phyloP scores from a whole-genome alignment of 2,329 filamentous ascomycete species.

The Calonectria pseudoturangicola region DNA sequence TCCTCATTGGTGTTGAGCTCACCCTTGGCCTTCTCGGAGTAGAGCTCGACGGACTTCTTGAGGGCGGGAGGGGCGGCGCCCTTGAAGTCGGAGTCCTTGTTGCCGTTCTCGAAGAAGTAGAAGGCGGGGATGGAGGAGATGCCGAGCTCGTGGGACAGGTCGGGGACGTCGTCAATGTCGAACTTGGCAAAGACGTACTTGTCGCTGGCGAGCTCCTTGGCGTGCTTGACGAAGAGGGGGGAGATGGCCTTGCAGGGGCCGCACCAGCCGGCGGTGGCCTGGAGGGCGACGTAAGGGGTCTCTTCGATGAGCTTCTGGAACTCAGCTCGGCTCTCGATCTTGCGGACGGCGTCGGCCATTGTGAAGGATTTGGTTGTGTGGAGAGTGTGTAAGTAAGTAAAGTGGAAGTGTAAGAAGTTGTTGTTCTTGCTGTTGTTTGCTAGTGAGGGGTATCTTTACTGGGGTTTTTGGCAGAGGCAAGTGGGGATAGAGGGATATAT shows the following conservation, averaged over 20 bases:
- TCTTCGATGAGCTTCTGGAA: slow-evolving; percentile 69
- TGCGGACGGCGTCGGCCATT: slow-evolving; percentile 52
- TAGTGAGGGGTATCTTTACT: slow-evolving; percentile 15
- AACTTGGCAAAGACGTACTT: slow-evolving; percentile 74
- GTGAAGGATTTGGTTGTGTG: slow-evolving; percentile 37
- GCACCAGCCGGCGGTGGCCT: slow-evolving; percentile 78
- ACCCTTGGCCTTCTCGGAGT: slow-evolving; percentile 54
- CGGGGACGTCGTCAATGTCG: slow-evolving; percentile 73
- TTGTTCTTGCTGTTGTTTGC: slow-evolving; percentile 29
- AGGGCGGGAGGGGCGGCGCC: slow-evolving; percentile 61
- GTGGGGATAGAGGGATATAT: slow-evolving; percentile 24
- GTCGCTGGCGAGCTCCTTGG: slow-evolving; percentile 60
- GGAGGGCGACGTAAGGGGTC: slow-evolving; percentile 71
- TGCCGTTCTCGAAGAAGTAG: slow-evolving; percentile 75
- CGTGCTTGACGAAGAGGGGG: slow-evolving; percentile 71
- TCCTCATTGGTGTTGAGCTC: slow-evolving; percentile 42
- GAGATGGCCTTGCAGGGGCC: slow-evolving; percentile 76
- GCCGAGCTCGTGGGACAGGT: slow-evolving; percentile 69
- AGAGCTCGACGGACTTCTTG: slow-evolving; percentile 53
- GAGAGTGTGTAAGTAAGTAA: slow-evolving; percentile 37
- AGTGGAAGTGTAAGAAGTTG: slow-evolving; percentile 10
- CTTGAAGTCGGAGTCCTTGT: slow-evolving; percentile 66
- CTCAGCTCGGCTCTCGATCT: slow-evolving; percentile 65
- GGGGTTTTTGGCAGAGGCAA: neutral
- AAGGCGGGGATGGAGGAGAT: slow-evolving; percentile 77